A percentile compares a stretch with the other conserved stretches of the same genome.
Conservation (phyloP, 306 rosid genomes). For the Betula pendula region DNA sequence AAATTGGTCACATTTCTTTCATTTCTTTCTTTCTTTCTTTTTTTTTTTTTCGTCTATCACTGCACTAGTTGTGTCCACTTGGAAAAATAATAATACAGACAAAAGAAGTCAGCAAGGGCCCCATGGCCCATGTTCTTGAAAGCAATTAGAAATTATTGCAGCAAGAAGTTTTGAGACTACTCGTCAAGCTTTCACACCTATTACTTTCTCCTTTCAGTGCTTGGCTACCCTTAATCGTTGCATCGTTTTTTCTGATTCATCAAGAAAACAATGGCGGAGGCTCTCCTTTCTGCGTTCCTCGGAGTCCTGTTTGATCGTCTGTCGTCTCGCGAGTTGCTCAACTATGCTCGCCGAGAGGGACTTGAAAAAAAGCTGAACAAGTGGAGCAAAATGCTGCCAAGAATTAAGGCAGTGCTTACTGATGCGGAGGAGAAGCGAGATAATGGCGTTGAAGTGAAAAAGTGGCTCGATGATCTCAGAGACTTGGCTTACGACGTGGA, state of each 20-base stretch:
- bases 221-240: too few relatives aligned
- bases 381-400: neutral
- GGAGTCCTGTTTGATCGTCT: neutral
- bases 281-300: slow-evolving; percentile 4
- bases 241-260: neutral
- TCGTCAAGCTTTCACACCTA: too few relatives aligned
- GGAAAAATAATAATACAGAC: too few relatives aligned
- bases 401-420: neutral
- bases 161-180: too few relatives aligned
- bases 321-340: neutral
- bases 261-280: slow-evolving; percentile 5
- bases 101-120: too few relatives aligned
- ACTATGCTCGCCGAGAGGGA: neutral
- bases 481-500: slow-evolving; percentile 23
- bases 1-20: too few relatives aligned
- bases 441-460: neutral
- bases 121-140: too few relatives aligned
- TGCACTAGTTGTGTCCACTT: too few relatives aligned
- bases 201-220: neutral
- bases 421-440: neutral
- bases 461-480: slow-evolving; percentile 22
- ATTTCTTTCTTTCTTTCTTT: too few relatives aligned
- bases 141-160: too few relatives aligned
- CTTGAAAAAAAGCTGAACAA: neutral
- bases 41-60: too few relatives aligned